These are phyloP conservation scores for Xylariomycetidae sp. DNA, from an alignment of 2,329 filamentous ascomycete species.

Conservation along the genomic window DNA sequence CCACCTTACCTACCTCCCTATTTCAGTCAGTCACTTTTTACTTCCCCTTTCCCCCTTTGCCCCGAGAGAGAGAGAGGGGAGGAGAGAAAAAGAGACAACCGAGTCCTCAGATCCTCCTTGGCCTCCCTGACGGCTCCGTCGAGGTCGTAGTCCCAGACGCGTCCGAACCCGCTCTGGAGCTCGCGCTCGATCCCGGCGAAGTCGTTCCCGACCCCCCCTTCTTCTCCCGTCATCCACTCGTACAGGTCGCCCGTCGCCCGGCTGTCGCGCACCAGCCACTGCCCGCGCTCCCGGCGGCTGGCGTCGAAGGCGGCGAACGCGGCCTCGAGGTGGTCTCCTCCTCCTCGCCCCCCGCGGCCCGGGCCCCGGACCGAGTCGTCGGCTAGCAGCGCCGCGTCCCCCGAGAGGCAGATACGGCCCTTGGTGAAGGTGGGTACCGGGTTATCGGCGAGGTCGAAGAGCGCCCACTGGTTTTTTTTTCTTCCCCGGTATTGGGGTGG, in stretches of 20 bases:
- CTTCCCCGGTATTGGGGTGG: no score
- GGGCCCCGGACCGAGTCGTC: no score
- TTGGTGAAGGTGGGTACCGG: constrained; percentile 31
- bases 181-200: constrained; percentile 22
- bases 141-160: constrained; percentile 28
- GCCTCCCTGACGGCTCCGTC: constrained; percentile 27
- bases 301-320: constrained; percentile 45
- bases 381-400: constrained; percentile 59
- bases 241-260: constrained; percentile 36
- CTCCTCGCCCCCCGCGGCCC: no score
- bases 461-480: constrained; percentile 39
- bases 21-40: no score
- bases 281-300: constrained; percentile 38
- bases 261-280: constrained; percentile 44
- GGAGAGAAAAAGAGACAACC: no score
- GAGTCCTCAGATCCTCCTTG: constrained; percentile 10
- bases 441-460: constrained; percentile 29
- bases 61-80: no score
- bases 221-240: constrained; percentile 28
- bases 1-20: no score
- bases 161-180: constrained; percentile 26
- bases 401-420: constrained; percentile 41
- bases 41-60: no score
- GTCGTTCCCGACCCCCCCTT: not conserved
- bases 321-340: constrained; percentile 32